Evolutionary conservation across 2,329 filamentous ascomycete genomes (phyloP).

Genomic region (Arthrobotrys sphaeroides): DNA sequence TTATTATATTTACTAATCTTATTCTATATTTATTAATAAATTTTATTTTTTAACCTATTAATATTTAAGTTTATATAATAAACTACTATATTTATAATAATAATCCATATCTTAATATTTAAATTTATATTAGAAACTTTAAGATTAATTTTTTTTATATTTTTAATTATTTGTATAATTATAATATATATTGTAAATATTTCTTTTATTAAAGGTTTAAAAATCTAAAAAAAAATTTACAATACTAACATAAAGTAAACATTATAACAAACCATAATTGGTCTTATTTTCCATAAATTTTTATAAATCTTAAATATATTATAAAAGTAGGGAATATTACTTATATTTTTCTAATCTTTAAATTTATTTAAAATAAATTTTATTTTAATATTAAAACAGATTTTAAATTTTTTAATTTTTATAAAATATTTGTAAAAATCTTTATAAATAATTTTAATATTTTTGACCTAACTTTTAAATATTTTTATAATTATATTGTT

Average conservation of each 20-base stretch:
- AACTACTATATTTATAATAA: background rate
- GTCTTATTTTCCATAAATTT: too few species aligned
- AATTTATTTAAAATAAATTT: background rate
- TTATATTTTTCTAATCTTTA: background rate
- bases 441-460: background rate
- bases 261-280: too few species aligned
- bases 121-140: background rate
- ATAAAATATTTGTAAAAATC: background rate
- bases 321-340: background rate
- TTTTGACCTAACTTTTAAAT: background rate
- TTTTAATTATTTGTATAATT: background rate
- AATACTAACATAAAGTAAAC: background rate
- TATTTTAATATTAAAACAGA: background rate
- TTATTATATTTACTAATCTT: too few species aligned
- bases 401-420: slow-evolving; percentile 1
- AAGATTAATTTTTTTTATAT: background rate
- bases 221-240: background rate
- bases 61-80: background rate
- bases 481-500: background rate
- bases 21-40: too few species aligned
- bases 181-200: background rate
- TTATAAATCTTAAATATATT: background rate
- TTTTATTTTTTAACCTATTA: background rate
- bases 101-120: background rate
- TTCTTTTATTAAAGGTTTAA: background rate